Evolutionary conservation across 2,329 filamentous ascomycete genomes (phyloP), one percentile per base, ranked within the genome.

Genomic region (Boeremia exigua): DNA sequence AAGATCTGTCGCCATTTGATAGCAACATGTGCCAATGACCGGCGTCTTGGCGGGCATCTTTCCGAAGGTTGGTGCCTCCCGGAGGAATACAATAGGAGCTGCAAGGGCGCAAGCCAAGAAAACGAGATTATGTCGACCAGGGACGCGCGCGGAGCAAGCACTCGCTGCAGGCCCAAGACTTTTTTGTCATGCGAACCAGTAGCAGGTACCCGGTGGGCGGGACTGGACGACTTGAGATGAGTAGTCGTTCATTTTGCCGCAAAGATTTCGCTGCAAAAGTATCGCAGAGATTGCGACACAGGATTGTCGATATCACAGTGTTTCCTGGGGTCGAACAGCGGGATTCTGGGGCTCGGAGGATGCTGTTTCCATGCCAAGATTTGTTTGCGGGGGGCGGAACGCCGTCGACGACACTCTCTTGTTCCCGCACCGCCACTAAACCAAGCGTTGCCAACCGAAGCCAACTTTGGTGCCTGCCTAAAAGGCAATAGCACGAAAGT

Each of bases 81-180:
- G 33, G 51, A 54, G 38, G 34, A 54, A n/a, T 10, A 9, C 17
- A 36, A 17, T 28, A 39, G 29, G 44, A 44, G 19, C 19, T 23
- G 19, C 19, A 17, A 34, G 15, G n/a, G 32, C 12, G 44, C 30
- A 11, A 14, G 51, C 51, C 51, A 54, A 54, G 51, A 48, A 17
- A 28, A 29, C 14, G 28, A 44, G 23, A 48, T 48, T 48, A 25
- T 34, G 37, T 32, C 17, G 32, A 9, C 32, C 25, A 47, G 30
- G 27, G 23, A 44, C 32, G 33, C 6, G 43, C 37, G 47, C 29
- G 47, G 48, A 56, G 53, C 47, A 56, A 56, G 53, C 53, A 48
- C 47, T 56, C 30, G 36, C 47, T 50, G 53, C 53, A 56, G 53
- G 28, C 43, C 53, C 53, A 51, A 56, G 53, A 56, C 42, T 44